These are phyloP conservation scores for Fusarium piperis DNA, from an alignment of 2,329 filamentous ascomycete genomes.

Conservation along the genomic window DNA sequence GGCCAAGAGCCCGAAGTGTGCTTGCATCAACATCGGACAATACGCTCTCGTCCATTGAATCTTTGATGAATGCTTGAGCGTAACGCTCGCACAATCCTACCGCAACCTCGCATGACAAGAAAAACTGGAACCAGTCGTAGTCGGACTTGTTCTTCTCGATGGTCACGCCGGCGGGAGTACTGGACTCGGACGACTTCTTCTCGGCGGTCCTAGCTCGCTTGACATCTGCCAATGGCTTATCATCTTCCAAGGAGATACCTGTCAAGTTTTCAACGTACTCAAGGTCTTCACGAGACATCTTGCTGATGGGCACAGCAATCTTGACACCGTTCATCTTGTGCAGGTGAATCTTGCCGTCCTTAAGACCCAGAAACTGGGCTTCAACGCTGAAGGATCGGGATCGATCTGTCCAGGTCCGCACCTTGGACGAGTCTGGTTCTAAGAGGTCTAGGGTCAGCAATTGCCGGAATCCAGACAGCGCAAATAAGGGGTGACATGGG, in stretches of 20 bases:
- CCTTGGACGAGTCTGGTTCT: constrained; percentile 86
- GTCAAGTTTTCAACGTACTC: constrained; percentile 92
- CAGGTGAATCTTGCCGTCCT: constrained; percentile 95
- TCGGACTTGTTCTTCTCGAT: constrained; percentile 73
- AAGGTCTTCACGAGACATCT: constrained; percentile 95
- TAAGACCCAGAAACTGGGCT: constrained; percentile 92
- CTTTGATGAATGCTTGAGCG: constrained; percentile 84
- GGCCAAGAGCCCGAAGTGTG: constrained; percentile 85
- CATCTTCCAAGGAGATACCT: constrained; percentile 91
- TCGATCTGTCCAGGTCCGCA: constrained; percentile 93
- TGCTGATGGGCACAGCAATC: constrained; percentile 92
- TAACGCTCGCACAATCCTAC: constrained; percentile 95
- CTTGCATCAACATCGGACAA: constrained; percentile 87
- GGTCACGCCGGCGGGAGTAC: constrained; percentile 65
- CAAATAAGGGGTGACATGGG: background rate
- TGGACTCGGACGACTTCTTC: constrained; percentile 35
- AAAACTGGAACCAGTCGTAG: constrained; percentile 99
- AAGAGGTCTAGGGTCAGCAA: constrained; percentile 24
- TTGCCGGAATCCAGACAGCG: background rate
- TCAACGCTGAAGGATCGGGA: constrained; percentile 97
- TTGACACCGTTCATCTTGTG: constrained; percentile 99
- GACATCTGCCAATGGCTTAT: constrained; percentile 91
- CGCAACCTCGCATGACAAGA: constrained; percentile 89
- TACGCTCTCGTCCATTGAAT: constrained; percentile 96
- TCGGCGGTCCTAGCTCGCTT: constrained; percentile 61